Evolutionary conservation across 352 stramenopile genomes (phyloP), one percentile per base, ranked within the genome.

Genomic region (Pythium aristosporum): DNA sequence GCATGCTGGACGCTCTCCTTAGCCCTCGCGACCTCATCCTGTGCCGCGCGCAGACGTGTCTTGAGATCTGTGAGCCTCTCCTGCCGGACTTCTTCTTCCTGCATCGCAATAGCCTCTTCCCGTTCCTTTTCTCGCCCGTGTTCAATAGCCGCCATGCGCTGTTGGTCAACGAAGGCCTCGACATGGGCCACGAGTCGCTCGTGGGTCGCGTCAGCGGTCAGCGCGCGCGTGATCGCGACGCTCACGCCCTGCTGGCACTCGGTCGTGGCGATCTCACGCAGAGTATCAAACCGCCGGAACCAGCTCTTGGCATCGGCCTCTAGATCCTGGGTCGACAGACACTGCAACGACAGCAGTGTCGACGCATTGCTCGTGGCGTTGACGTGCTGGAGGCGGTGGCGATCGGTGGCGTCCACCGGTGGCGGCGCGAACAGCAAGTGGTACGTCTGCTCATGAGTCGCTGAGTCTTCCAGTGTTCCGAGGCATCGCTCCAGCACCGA

Each of bases 291-390:
- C 41, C 79, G 78, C 7, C 67, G 20, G 41, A 77, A 74, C 81
- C 81, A 90, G 6, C 67, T 16, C 30, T 77, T 77, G 11, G 74
- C 70, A 5, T 65, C 53, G n/a, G 57, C 41, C 3, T 57, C 59
- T 41, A 69, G 72, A 4, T 65, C 65, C 20, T 75, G 54, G 5
- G 60, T 72, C 2, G 75, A 55, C 16, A 82, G 56, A 32, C 67
- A 80, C 36, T 91, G 73, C 9, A 94, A 48, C 0, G 81, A 88
- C 5, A 94, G 47, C 50, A 90, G 47, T 16, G 84, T 79, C 30
- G 71, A 84, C 5, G 67, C 69, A 44, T 74, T 77, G 7, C 65
- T 61, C 13, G 64, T 87, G 30, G 62, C 39, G 56, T 90, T 85
- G 8, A 70, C 65, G 52, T 90, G 82, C 7, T 70, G 65, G 1